These are phyloP conservation scores for Sclerotinia borealis DNA, from an alignment of 2,329 filamentous ascomycete genomes.

Conservation along the genomic window DNA sequence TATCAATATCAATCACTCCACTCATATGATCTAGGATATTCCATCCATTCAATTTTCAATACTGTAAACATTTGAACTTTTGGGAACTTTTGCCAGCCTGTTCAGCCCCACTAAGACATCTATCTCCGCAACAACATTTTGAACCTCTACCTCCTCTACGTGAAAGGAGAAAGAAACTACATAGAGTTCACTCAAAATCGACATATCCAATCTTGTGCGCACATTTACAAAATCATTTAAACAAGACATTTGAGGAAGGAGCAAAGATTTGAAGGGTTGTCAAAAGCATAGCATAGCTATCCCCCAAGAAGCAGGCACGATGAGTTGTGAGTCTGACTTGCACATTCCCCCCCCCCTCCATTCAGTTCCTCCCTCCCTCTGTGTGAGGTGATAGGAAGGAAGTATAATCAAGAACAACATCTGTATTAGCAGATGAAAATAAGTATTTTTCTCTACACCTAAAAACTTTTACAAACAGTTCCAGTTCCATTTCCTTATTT, in stretches of 20 bases:
- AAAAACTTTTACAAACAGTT: neutral
- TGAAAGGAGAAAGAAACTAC: slow-evolving; percentile 7
- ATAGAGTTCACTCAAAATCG: neutral
- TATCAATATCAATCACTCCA: neutral
- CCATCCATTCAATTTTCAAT: too few relatives aligned
- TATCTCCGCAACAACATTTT: slow-evolving; percentile 9
- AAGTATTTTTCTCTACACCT: neutral
- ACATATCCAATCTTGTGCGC: neutral
- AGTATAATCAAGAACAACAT: neutral
- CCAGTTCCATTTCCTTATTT: neutral
- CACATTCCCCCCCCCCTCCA: slow-evolving; percentile 13
- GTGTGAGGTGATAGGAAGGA: slow-evolving; percentile 2
- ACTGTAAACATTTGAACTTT: slow-evolving; percentile 9
- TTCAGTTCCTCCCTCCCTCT: neutral
- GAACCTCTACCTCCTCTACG: slow-evolving; percentile 1
- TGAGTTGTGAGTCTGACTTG: slow-evolving; percentile 31
- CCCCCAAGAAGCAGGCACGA: slow-evolving; percentile 24
- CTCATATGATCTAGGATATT: too few relatives aligned
- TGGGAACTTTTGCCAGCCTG: slow-evolving; percentile 8
- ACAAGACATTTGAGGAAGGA: neutral
- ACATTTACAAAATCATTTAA: neutral
- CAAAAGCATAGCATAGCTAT: too few relatives aligned
- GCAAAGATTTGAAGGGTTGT: slow-evolving; percentile 13
- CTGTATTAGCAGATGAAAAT: neutral
- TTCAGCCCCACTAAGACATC: slow-evolving; percentile 13